Conservation (phyloP, 768 basidiomycete genomes). For the Omphalotus guepiniiformis region DNA sequence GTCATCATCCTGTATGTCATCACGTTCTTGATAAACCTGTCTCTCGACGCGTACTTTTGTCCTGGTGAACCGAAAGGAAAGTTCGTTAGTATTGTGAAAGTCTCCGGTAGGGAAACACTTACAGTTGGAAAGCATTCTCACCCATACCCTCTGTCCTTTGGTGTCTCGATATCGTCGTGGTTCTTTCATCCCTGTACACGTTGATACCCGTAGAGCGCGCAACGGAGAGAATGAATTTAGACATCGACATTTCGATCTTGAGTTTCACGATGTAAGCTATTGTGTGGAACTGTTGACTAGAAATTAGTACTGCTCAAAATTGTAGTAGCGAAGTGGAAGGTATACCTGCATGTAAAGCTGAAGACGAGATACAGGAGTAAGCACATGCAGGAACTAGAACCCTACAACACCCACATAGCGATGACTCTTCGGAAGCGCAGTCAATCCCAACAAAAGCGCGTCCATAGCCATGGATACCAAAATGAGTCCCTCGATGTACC, state of each 20-base stretch:
- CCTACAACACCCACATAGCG: background rate
- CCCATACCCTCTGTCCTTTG: too few species aligned
- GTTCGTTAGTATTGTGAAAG: too few species aligned
- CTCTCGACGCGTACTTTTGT: too few species aligned
- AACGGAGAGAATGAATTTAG: conserved; percentile 1
- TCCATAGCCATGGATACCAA: conserved; percentile 1
- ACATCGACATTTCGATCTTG: conserved; percentile 4
- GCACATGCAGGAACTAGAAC: too few species aligned
- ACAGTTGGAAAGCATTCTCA: too few species aligned
- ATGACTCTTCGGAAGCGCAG: background rate
- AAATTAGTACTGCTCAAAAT: background rate
- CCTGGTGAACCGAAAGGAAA: too few species aligned
- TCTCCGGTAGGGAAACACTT: too few species aligned
- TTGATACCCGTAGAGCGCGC: conserved; percentile 2
- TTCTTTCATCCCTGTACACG: too few species aligned
- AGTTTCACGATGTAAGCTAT: conserved; percentile 4
- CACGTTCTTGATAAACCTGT: too few species aligned
- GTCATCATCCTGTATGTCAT: too few species aligned
- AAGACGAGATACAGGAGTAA: too few species aligned
- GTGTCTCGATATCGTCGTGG: too few species aligned
- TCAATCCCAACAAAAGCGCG: conserved; percentile 1
- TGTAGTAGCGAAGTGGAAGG: background rate
- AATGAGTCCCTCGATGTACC: background rate
- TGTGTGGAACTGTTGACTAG: background rate
- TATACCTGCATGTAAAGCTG: background rate